A percentile compares a stretch with the other conserved stretches of the same genome.
phyloP scores from a whole-genome alignment of 2,329 filamentous ascomycete genomes.

The Bipolaris oryzae region DNA sequence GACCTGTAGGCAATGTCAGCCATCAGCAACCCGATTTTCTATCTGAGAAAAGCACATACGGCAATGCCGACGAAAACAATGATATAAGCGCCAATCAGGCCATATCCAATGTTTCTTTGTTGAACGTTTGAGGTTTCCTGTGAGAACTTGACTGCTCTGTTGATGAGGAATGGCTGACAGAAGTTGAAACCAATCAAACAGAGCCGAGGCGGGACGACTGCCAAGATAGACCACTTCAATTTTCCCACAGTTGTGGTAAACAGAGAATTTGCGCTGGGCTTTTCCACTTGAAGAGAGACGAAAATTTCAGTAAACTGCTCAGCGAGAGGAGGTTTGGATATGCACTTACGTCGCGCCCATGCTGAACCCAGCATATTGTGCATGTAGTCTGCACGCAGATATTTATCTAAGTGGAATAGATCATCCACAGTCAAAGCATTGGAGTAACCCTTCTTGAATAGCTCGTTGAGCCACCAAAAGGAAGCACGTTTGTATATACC shows the following conservation, averaged over 20 bases:
- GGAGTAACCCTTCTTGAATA: conserved; percentile 58
- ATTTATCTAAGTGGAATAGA: conserved; percentile 54
- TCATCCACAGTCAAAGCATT: conserved; percentile 53
- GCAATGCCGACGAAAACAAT: conserved; percentile 45
- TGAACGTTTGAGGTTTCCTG: conserved; percentile 22
- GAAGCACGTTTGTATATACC: conserved; percentile 57
- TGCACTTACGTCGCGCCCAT: conserved; percentile 50
- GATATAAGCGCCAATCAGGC: conserved; percentile 42
- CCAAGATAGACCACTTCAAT: conserved; percentile 40
- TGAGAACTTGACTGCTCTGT: conserved; percentile 38
- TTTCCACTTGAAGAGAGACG: conserved; percentile 16
- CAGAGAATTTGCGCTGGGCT: conserved; percentile 29
- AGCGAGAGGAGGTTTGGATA: neutral
- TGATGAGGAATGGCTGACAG: conserved; percentile 46
- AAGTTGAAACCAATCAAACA: conserved; percentile 47
- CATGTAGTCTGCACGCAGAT: conserved; percentile 51
- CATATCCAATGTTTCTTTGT: conserved; percentile 40
- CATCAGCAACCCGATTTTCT: neutral
- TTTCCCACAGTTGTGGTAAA: conserved; percentile 33
- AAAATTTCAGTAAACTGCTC: conserved; percentile 5
- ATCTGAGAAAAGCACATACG: conserved; percentile 23
- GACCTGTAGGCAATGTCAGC: conserved; percentile 30
- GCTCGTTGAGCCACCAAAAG: conserved; percentile 61
- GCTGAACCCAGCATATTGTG: conserved; percentile 45
- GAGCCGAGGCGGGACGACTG: conserved; percentile 36